Conservation (phyloP, 768 basidiomycete genomes). For the Pluteus cervinus region DNA sequence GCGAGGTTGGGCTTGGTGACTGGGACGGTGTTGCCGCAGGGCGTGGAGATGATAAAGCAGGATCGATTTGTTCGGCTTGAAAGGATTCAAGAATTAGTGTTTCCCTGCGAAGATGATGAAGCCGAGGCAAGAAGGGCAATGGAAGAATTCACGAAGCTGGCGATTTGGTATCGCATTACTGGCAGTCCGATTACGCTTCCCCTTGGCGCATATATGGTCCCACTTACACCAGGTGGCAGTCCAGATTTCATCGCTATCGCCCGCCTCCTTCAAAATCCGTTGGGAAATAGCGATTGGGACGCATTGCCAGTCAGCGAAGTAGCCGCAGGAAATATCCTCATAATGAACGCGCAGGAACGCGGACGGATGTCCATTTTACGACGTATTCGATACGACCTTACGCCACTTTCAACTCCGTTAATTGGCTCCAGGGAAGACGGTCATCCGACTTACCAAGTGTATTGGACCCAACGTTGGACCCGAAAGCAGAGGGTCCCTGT, state of each 20-base stretch:
- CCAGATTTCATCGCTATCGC: conserved; percentile 58
- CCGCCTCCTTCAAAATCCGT: conserved; percentile 39
- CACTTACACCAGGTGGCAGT: conserved; percentile 40
- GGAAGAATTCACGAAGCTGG: conserved; percentile 58
- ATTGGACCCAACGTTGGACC: conserved; percentile 50
- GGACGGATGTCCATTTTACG: conserved; percentile 55
- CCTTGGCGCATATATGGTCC: conserved; percentile 61
- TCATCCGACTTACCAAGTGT: conserved; percentile 52
- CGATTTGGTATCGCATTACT: conserved; percentile 59
- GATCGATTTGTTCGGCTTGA: conserved; percentile 33
- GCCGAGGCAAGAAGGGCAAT: conserved; percentile 43
- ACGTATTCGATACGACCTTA: conserved; percentile 57
- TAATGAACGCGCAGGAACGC: conserved; percentile 47
- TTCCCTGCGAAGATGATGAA: conserved; percentile 43
- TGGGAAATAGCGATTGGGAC: conserved; percentile 56
- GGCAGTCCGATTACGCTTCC: conserved; percentile 44
- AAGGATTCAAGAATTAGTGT: no score
- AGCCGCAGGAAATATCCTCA: conserved; percentile 43
- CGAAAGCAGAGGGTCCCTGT: conserved; percentile 34
- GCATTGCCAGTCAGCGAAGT: conserved; percentile 38
- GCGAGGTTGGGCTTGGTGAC: conserved; percentile 71
- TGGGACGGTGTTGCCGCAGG: conserved; percentile 47
- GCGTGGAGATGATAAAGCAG: conserved; percentile 28
- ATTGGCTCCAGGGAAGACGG: conserved; percentile 42
- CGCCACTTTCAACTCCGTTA: conserved; percentile 53